These are phyloP conservation scores for Botrytis porri DNA, from an alignment of 2,329 filamentous ascomycete genomes.

Conservation along the genomic window DNA sequence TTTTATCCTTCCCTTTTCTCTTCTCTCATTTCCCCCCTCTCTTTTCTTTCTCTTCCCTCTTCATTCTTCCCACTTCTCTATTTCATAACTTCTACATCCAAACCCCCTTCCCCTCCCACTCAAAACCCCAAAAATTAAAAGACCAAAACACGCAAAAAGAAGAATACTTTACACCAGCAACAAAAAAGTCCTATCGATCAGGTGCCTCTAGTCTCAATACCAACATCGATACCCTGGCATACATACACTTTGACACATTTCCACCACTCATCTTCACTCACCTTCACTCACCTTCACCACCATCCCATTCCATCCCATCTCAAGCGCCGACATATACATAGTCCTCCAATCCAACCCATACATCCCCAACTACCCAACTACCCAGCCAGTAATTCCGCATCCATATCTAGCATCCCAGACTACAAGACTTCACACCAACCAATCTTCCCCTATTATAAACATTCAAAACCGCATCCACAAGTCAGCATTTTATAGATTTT, in stretches of 20 bases:
- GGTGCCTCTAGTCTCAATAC: background rate
- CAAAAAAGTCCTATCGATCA: background rate
- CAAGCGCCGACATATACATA: background rate
- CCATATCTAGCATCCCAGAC: too few relatives aligned
- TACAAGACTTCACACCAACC: too few relatives aligned
- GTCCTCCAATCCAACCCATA: background rate
- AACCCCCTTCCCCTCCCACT: background rate
- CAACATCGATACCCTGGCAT: background rate
- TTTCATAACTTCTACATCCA: background rate
- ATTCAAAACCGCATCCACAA: background rate
- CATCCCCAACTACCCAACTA: background rate
- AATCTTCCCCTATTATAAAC: too few relatives aligned
- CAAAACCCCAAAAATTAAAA: background rate
- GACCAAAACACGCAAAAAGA: background rate
- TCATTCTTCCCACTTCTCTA: fast-evolving
- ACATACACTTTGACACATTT: background rate
- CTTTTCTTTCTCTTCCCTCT: too few relatives aligned
- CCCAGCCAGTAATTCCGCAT: too few relatives aligned
- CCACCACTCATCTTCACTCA: background rate
- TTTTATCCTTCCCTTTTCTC: too few relatives aligned
- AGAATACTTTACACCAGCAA: background rate
- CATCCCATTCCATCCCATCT: background rate
- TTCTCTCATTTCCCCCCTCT: too few relatives aligned
- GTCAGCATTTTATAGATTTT: background rate
- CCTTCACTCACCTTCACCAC: too few relatives aligned